Evolutionary conservation across 2,329 filamentous ascomycete species (phyloP).

Genomic region (Fusarium goolgardi): DNA sequence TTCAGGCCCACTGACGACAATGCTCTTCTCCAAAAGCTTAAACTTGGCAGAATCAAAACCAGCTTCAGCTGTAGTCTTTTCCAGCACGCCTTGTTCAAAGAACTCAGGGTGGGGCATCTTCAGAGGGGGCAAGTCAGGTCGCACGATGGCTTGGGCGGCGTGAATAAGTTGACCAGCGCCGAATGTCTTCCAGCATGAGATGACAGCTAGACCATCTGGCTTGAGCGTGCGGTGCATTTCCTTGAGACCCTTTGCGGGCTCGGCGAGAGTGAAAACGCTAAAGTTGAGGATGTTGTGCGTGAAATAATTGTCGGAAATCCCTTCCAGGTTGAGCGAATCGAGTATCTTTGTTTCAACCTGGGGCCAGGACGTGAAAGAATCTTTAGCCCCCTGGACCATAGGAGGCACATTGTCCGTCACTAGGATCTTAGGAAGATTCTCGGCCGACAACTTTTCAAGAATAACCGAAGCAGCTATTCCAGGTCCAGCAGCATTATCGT

Average conservation of each 20-base stretch:
- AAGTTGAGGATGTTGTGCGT: constrained; percentile 49
- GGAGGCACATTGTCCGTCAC: constrained; percentile 39
- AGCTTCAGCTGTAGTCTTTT: constrained; percentile 35
- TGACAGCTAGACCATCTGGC: constrained; percentile 44
- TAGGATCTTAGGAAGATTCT: constrained; percentile 13
- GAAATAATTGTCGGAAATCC: constrained; percentile 33
- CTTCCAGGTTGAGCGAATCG: constrained; percentile 41
- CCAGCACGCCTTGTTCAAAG: constrained; percentile 39
- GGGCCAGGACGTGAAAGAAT: constrained; percentile 17
- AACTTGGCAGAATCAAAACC: constrained; percentile 40
- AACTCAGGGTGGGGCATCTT: constrained; percentile 45
- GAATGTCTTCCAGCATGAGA: constrained; percentile 46
- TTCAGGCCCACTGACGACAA: constrained; percentile 31
- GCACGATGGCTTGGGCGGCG: constrained; percentile 45
- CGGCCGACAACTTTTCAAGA: constrained; percentile 15
- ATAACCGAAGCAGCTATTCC: constrained; percentile 48
- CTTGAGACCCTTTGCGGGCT: constrained; percentile 40
- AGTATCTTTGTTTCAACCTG: constrained; percentile 24
- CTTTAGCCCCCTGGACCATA: constrained; percentile 34
- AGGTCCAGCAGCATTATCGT: constrained; percentile 51
- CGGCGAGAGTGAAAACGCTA: constrained; percentile 47
- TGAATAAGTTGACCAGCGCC: constrained; percentile 43
- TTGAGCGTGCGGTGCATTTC: constrained; percentile 49
- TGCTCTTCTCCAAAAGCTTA: constrained; percentile 6
- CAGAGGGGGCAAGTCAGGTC: constrained; percentile 46